Percentiles rank a stretch among this genome's conserved stretches.
These are phyloP conservation scores for Eucalyptus regnans DNA, from an alignment of 345 rosid species.

Conservation along the genomic window DNA sequence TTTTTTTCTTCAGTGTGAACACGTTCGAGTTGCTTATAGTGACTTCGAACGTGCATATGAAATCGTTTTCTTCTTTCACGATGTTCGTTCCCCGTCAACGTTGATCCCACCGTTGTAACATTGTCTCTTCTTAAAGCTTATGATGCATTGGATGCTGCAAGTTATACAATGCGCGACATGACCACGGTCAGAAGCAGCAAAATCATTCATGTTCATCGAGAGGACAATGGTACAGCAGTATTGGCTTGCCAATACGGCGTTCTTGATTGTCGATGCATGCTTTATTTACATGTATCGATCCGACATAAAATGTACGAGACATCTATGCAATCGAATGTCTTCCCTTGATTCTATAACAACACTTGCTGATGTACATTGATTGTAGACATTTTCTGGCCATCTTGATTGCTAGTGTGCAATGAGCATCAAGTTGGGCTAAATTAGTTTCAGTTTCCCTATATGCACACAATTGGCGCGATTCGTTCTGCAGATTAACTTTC, in stretches of 20 bases:
- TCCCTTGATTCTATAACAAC: not conserved
- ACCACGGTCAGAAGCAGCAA: not conserved
- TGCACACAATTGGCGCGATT: not conserved
- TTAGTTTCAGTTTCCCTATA: not conserved
- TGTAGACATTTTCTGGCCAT: not conserved
- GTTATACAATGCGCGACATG: not conserved
- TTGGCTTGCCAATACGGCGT: not conserved
- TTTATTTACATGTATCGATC: not conserved
- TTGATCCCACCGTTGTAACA: not conserved
- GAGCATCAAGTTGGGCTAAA: not conserved
- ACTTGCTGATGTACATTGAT: not conserved
- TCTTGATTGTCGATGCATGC: not conserved
- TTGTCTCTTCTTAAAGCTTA: not conserved
- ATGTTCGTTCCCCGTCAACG: not conserved
- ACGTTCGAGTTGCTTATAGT: not conserved
- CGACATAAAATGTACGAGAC: not conserved
- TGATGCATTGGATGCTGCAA: not conserved
- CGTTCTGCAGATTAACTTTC: not conserved
- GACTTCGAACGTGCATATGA: not conserved
- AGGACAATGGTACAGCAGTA: not conserved
- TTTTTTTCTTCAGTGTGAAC: not conserved
- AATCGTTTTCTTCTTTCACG: not conserved
- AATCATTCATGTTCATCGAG: not conserved
- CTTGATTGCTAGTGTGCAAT: not conserved
- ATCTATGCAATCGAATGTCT: not conserved